Evolutionary conservation across 2,329 filamentous ascomycete genomes (phyloP).

Genomic region (Nemania bipapillata): DNA sequence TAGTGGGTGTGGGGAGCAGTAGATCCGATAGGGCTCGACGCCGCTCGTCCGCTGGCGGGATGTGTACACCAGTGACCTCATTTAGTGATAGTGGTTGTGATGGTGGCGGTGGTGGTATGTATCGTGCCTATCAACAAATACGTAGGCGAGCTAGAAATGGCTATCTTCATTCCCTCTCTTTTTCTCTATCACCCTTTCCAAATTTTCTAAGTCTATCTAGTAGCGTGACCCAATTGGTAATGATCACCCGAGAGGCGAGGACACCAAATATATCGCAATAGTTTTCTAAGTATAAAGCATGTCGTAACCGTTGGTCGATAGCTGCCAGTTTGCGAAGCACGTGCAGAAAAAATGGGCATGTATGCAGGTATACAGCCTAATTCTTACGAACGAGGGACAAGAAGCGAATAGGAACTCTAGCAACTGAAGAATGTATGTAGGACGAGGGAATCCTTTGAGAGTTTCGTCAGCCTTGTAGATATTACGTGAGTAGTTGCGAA

Average conservation of each 20-base stretch:
- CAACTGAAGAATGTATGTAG: background rate
- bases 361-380: background rate
- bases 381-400: background rate
- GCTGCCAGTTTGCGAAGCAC: background rate
- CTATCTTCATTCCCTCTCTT: background rate
- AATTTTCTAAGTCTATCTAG: background rate
- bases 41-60: background rate
- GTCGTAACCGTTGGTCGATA: background rate
- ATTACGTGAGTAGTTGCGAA: background rate
- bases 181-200: background rate
- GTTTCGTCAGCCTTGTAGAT: background rate
- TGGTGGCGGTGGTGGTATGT: no score
- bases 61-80: background rate
- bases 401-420: no score
- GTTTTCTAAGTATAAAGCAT: background rate
- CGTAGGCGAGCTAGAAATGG: no score
- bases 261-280: background rate
- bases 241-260: background rate
- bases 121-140: no score
- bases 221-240: background rate
- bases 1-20: background rate
- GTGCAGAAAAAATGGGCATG: background rate
- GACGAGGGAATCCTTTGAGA: background rate
- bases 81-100: no score
- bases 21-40: background rate